phyloP scores from a whole-genome alignment of 2,329 filamentous ascomycete genomes.

The Bimuria novae-zelandiae region DNA sequence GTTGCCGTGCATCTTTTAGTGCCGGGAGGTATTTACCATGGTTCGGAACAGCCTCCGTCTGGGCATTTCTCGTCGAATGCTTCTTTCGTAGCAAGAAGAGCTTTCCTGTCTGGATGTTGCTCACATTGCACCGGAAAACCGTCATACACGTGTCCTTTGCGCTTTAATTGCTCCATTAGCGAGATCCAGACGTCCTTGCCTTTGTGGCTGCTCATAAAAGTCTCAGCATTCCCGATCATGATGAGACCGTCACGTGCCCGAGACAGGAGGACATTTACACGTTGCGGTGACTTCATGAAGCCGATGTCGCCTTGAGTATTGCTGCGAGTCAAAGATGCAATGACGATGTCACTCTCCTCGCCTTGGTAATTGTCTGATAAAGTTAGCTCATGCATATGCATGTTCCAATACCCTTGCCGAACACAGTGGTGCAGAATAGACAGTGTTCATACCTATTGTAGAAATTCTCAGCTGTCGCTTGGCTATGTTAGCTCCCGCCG shows the following conservation, averaged over 20 bases:
- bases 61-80: conserved; percentile 68
- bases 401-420: background rate
- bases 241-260: conserved; percentile 68
- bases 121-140: conserved; percentile 44
- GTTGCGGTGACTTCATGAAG: conserved; percentile 68
- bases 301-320: conserved; percentile 69
- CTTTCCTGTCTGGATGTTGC: conserved; percentile 43
- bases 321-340: conserved; percentile 69
- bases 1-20: too few relatives aligned
- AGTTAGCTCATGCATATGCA: background rate
- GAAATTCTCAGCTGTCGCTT: conserved; percentile 65
- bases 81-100: conserved; percentile 53
- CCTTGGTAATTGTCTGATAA: conserved; percentile 74
- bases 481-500: conserved; percentile 55
- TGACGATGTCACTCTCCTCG: conserved; percentile 74
- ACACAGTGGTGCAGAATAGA: too few relatives aligned
- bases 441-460: conserved; percentile 66
- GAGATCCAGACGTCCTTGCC: conserved; percentile 62
- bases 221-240: conserved; percentile 71
- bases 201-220: conserved; percentile 65
- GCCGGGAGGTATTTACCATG: conserved; percentile 60
- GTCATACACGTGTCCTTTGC: conserved; percentile 51
- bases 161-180: conserved; percentile 62
- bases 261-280: conserved; percentile 72
- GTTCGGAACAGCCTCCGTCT: conserved; percentile 69